These are phyloP conservation scores for Aspergillus oerlinghausenensis DNA, from an alignment of 2,329 filamentous ascomycete genomes.

Conservation along the genomic window DNA sequence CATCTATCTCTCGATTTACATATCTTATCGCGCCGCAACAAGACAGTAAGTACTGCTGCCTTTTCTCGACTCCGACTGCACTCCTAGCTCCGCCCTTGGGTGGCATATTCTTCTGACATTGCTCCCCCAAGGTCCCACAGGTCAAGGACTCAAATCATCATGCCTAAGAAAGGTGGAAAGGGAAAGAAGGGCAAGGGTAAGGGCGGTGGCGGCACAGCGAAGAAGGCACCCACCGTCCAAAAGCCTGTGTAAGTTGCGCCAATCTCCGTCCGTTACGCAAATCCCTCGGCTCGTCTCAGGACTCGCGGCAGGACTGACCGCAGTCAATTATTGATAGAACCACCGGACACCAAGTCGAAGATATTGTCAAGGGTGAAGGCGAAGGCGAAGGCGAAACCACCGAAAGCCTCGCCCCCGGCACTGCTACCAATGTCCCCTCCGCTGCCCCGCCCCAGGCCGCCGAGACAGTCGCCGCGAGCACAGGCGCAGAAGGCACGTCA, in stretches of 20 bases:
- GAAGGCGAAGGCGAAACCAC: constrained; percentile 16
- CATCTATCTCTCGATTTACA: not conserved
- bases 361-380: constrained; percentile 18
- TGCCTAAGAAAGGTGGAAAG: constrained; percentile 35
- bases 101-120: constrained; percentile 7
- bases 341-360: constrained; percentile 19
- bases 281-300: not conserved
- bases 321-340: constrained; percentile 10
- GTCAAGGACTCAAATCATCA: constrained; percentile 14
- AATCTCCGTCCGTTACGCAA: not conserved
- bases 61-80: constrained; percentile 1
- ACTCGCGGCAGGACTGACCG: constrained; percentile 4
- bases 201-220: constrained; percentile 21
- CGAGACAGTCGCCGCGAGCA: constrained; percentile 9
- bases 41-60: constrained; percentile 9
- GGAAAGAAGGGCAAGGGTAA: constrained; percentile 25
- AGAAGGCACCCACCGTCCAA: constrained; percentile 27
- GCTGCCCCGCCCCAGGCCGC: constrained; percentile 5
- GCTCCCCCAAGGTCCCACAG: not conserved
- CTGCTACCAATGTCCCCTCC: constrained; percentile 10
- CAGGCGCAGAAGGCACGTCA: not conserved
- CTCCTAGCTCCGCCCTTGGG: constrained; percentile 5
- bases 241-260: constrained; percentile 26
- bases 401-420: constrained; percentile 11
- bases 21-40: constrained; percentile 1